Base-by-base conservation (phyloP, 2,329 filamentous ascomycete genomes). In the Cadophora malorum region DNA sequence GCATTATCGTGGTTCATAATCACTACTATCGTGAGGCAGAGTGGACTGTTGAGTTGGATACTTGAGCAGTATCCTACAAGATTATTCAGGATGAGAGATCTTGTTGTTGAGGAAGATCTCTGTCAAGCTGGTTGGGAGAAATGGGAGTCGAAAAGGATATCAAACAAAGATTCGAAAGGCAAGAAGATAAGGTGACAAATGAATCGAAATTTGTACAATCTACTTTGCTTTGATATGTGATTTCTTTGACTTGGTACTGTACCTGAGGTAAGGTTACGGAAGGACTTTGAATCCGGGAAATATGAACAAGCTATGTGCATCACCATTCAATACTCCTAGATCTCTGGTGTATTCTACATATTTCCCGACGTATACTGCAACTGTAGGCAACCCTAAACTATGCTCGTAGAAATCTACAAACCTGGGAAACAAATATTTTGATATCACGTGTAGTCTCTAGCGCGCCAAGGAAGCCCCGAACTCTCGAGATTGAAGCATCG, bases 41-140 rank as follows among this genome's bases (percentile, higher is more conserved):
- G 81, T 5, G 94, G 94, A 0, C 85, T 90, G 83, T 78, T 97
- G 67, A 84, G 88, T 6, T 93, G 91, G 91, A 86, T 83, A 2
- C 79, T 97, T 65, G 89, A 93, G 31, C 83, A 87, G 45, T 85
- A 87, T 33, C 74, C 91, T 4, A 86, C 88, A 3, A 86, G 86
- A 75, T 84, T 88, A 71, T 81, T 96, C 59, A 85, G 95, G 68
- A 82, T 97, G 59, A 85, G 96, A 68, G 96, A 99, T 79, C 81
- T 99, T 70, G 88, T 96, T 14, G 84, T 96, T 7, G 90, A 91
- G 78, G 95, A 98, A 80, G 95, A 98, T 79, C 80, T 97, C 74
- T 90, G 90, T 41, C 93, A 97, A 81, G 91, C 94, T 52, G 96
- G 96, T 1, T 99, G 95, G 95, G 92, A 94, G 80, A 90, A 92